A percentile compares a stretch with the other conserved stretches of the same genome.
Conservation (phyloP, 164 flowering plant species). For the Piper betle region DNA sequence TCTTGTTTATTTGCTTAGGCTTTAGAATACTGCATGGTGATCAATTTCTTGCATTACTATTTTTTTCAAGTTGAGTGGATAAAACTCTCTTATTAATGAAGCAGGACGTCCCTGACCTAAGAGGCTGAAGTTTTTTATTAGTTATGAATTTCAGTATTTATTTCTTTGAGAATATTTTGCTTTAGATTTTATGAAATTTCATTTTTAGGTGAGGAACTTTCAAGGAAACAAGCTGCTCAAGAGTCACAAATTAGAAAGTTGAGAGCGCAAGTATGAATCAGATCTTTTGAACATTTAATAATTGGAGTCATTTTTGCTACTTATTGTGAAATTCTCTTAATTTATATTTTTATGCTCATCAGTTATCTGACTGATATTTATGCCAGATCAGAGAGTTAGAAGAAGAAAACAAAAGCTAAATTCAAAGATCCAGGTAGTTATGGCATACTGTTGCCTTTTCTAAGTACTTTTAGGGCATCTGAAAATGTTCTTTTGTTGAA, state of each 20-base stretch:
- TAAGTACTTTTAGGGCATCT: too few species aligned
- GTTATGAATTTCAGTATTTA: background rate
- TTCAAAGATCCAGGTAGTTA: constrained; percentile 88
- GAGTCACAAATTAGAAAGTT: constrained; percentile 82
- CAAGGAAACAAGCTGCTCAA: constrained; percentile 99
- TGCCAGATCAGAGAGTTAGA: constrained; percentile 91
- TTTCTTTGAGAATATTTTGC: background rate
- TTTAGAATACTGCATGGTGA: too few species aligned
- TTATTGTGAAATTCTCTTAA: background rate
- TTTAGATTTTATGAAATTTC: background rate
- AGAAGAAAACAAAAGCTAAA: constrained; percentile 87
- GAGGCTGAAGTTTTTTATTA: too few species aligned
- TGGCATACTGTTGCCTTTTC: background rate
- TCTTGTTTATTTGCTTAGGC: too few species aligned
- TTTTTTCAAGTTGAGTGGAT: too few species aligned
- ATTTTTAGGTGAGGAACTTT: constrained; percentile 84
- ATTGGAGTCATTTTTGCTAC: background rate
- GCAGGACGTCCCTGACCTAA: too few species aligned
- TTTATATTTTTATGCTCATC: constrained; percentile 2
- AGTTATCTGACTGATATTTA: constrained; percentile 4
- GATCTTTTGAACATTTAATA: background rate
- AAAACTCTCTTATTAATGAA: too few species aligned
- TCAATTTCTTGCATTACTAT: too few species aligned
- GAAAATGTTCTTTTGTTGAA: too few species aligned
- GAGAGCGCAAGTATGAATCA: constrained; percentile 75